These are phyloP conservation scores for Thalassiosira hispida DNA, from an alignment of 352 stramenopile species.

Conservation along the genomic window DNA sequence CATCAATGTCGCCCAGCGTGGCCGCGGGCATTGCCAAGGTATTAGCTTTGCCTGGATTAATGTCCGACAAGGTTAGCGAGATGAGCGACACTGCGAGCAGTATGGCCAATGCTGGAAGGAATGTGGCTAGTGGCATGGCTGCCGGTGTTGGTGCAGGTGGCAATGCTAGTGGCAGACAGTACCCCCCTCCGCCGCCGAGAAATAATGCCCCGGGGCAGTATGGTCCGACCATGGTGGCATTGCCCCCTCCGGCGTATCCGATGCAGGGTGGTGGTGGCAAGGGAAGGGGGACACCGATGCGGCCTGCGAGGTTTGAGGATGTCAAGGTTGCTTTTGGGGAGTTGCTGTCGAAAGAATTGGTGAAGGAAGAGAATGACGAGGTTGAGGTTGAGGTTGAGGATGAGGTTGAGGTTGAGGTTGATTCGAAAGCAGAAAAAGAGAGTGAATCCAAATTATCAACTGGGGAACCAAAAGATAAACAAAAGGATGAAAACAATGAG, in stretches of 20 bases:
- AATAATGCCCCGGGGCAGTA: neutral
- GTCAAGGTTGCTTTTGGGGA: conserved; percentile 39
- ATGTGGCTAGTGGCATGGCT: neutral
- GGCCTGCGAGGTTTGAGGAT: conserved; percentile 37
- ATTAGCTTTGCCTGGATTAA: neutral
- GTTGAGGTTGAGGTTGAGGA: neutral
- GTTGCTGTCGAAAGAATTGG: neutral
- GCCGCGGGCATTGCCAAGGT: conserved; percentile 33
- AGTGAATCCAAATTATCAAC: too few species aligned
- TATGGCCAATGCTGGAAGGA: neutral
- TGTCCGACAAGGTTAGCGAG: neutral
- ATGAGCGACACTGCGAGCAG: neutral
- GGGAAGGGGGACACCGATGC: neutral
- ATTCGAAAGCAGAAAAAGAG: too few species aligned
- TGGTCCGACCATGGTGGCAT: conserved; percentile 29
- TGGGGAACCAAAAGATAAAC: too few species aligned
- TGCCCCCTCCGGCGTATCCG: conserved; percentile 7
- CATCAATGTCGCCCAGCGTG: conserved; percentile 3
- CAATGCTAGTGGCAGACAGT: neutral
- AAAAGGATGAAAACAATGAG: conserved; percentile 4
- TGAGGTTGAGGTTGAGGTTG: neutral
- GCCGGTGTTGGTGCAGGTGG: neutral
- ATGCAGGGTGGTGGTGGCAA: neutral
- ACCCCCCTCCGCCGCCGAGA: neutral
- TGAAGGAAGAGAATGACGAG: neutral